These are phyloP conservation scores for Lenzites betulinus DNA, from an alignment of 768 basidiomycete species.

Conservation along the genomic window DNA sequence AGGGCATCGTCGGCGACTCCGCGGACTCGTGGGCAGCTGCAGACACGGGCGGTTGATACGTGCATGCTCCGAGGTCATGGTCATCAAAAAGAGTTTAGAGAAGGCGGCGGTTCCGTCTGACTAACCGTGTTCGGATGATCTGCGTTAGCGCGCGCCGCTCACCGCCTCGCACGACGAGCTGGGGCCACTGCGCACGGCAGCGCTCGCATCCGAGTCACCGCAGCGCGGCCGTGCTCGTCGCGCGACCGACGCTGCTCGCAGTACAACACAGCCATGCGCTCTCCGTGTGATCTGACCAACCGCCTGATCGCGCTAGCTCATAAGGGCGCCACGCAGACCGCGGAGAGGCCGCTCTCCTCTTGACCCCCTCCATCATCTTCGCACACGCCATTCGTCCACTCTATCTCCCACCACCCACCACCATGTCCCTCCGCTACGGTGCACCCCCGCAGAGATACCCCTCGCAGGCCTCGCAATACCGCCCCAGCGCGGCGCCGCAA, in stretches of 20 bases:
- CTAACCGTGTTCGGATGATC: not conserved
- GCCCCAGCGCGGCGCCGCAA: conserved; percentile 11
- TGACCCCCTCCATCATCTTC: conserved; percentile 7
- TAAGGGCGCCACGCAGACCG: conserved; percentile 8
- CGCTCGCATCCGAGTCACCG: conserved; percentile 11
- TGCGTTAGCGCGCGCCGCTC: not conserved
- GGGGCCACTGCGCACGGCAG: not conserved
- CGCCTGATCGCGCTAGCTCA: conserved; percentile 12
- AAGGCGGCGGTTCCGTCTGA: too few relatives aligned
- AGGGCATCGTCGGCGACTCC: not conserved
- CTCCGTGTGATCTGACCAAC: conserved; percentile 5
- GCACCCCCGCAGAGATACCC: conserved; percentile 14
- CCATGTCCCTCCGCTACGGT: conserved; percentile 25
- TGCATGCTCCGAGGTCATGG: too few relatives aligned
- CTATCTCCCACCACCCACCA: conserved; percentile 8
- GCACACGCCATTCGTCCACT: not conserved
- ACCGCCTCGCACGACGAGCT: not conserved
- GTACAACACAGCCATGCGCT: not conserved
- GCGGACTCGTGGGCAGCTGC: not conserved
- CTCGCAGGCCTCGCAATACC: conserved; percentile 17
- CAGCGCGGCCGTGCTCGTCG: not conserved
- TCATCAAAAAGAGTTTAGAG: too few relatives aligned
- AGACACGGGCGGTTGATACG: too few relatives aligned
- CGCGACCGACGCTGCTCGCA: conserved; percentile 3
- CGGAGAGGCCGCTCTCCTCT: not conserved